Evolutionary conservation across 1,284 basidiomycete species (phyloP).

Genomic region (Naganishia albida): DNA sequence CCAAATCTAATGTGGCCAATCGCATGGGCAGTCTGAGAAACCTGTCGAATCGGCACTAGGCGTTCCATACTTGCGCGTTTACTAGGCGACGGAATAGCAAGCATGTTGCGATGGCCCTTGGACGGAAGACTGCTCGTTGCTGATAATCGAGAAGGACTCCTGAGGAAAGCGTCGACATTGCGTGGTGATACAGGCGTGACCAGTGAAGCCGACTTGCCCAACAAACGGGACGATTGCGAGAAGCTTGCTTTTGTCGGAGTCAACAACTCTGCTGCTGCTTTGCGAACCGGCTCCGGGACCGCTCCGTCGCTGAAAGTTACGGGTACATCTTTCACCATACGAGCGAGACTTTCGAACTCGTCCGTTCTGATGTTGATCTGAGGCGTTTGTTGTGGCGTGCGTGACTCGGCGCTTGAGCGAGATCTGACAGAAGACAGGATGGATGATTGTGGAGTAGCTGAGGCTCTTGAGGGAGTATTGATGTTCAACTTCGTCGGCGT

Average conservation of each 20-base stretch:
- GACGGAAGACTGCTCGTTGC: constrained; percentile 18
- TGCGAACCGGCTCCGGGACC: not conserved
- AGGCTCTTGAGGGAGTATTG: not conserved
- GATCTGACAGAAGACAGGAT: not conserved
- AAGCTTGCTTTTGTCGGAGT: constrained; percentile 1
- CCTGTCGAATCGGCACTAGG: not conserved
- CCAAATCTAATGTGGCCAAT: not conserved
- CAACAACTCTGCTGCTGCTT: not conserved
- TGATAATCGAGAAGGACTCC: not conserved
- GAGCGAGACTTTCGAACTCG: constrained; percentile 6
- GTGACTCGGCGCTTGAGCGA: not conserved
- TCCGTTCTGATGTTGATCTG: not conserved
- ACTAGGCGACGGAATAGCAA: constrained; percentile 4
- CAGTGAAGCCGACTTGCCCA: not conserved
- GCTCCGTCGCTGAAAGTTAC: constrained; percentile 15
- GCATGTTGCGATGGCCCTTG: not conserved
- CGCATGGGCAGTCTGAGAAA: constrained; percentile 1
- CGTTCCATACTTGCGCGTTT: constrained; percentile 24
- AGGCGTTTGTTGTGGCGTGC: constrained; percentile 3
- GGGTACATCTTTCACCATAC: not conserved
- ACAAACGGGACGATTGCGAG: not conserved
- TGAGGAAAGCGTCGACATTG: not conserved
- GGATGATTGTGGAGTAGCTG: not conserved
- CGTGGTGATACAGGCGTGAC: not conserved
- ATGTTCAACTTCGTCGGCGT: not conserved